A percentile compares a stretch with the other conserved stretches of the same genome.
These are phyloP conservation scores for Phialocephala subalpina DNA, from an alignment of 2,329 filamentous ascomycete species.

Conservation along the genomic window DNA sequence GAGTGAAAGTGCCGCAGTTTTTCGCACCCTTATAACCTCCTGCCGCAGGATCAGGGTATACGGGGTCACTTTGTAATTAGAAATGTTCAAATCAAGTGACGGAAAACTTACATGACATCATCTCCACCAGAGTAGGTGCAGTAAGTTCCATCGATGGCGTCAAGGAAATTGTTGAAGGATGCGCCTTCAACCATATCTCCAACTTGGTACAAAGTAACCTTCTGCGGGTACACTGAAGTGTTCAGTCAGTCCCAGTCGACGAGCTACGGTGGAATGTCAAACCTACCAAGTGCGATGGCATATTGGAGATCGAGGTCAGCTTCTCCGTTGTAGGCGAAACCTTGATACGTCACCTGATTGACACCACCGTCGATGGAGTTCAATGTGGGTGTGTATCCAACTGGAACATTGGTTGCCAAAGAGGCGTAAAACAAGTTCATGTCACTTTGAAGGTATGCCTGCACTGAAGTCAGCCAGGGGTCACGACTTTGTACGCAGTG, in stretches of 20 bases:
- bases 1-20: conserved; percentile 4
- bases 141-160: conserved; percentile 46
- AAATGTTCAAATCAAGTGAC: not conserved
- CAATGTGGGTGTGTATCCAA: conserved; percentile 48
- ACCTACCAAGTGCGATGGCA: conserved; percentile 48
- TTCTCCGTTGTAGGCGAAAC: not conserved
- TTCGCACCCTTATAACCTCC: conserved; percentile 9
- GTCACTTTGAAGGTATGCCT: conserved; percentile 51
- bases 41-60: not conserved
- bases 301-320: conserved; percentile 54
- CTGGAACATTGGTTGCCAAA: conserved; percentile 49
- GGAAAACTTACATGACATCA: not conserved
- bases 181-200: conserved; percentile 40
- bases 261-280: not conserved
- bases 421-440: conserved; percentile 49
- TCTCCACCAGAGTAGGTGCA: conserved; percentile 25
- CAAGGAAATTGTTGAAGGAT: conserved; percentile 39
- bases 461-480: conserved; percentile 38
- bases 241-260: conserved; percentile 7
- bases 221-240: conserved; percentile 55
- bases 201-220: conserved; percentile 55
- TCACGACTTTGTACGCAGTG: conserved; percentile 46
- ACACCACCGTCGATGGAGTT: conserved; percentile 47
- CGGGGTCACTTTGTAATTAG: conserved; percentile 3
- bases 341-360: conserved; percentile 44